Percentiles rank a stretch among this genome's conserved stretches.
Evolutionary conservation across 2,329 filamentous ascomycete genomes (phyloP).

Genomic region (Pleomassaria siparia): DNA sequence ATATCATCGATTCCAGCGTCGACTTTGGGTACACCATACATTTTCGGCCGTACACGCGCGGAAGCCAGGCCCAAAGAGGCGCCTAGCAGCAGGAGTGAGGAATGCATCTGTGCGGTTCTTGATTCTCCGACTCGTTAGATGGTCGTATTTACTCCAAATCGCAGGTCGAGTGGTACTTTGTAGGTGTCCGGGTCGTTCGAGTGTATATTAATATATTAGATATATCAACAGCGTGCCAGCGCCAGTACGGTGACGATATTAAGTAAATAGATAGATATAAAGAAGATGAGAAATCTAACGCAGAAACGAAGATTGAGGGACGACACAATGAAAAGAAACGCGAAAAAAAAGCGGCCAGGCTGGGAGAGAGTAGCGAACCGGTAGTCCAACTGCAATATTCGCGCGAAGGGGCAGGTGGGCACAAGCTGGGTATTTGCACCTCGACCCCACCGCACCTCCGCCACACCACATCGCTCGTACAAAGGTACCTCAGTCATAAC

Average conservation of each 20-base stretch:
- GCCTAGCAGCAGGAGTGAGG: conserved; percentile 20
- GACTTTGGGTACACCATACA: conserved; percentile 37
- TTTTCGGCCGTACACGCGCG: conserved; percentile 29
- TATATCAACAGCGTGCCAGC: conserved; percentile 7
- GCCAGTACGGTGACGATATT: neutral
- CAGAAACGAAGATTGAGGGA: neutral
- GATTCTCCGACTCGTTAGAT: neutral
- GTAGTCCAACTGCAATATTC: neutral
- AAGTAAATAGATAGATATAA: neutral
- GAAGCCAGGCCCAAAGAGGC: conserved; percentile 21
- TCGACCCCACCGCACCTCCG: too few species aligned
- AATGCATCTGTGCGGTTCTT: conserved; percentile 19
- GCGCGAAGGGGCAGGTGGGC: neutral
- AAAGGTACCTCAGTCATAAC: neutral
- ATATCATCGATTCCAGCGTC: conserved; percentile 28
- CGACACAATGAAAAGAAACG: neutral
- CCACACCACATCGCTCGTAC: too few species aligned
- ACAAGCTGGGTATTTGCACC: conserved; percentile 12
- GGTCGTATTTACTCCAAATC: neutral
- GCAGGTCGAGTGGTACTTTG: neutral
- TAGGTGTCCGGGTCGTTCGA: neutral
- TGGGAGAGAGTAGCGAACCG: too few species aligned
- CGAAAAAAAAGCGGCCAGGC: neutral
- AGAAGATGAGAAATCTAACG: neutral
- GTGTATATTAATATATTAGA: neutral